phyloP scores from a whole-genome alignment of 2,329 filamentous ascomycete genomes.

The Colletotrichum viniferum region DNA sequence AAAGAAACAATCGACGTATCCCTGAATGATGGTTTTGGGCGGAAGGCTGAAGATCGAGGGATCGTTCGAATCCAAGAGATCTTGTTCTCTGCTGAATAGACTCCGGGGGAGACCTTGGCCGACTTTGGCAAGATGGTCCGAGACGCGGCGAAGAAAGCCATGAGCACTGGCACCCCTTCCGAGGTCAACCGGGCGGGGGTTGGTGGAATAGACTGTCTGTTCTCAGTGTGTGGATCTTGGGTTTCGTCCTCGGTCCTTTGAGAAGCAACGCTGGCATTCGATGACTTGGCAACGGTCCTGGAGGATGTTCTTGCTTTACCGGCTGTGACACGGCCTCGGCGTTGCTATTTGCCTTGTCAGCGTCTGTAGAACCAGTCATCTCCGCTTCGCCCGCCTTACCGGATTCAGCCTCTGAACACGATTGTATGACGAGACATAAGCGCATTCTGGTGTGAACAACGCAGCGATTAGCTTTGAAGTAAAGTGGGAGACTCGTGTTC shows the following conservation, averaged over 20 bases:
- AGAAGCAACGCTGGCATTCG: neutral
- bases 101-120: neutral
- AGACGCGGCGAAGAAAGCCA: neutral
- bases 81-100: neutral
- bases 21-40: neutral
- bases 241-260: neutral
- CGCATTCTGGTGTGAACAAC: neutral
- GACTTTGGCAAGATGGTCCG: neutral
- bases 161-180: neutral
- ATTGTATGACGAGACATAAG: neutral
- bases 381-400: neutral
- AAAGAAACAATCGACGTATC: neutral
- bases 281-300: neutral
- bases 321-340: neutral
- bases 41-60: neutral
- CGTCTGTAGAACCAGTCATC: fast-evolving
- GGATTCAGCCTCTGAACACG: neutral
- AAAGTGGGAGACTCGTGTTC: neutral
- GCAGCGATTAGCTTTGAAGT: neutral
- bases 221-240: neutral
- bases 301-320: neutral
- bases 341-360: neutral
- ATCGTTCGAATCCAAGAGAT: neutral
- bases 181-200: neutral
- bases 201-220: neutral